Evolutionary conservation across 75 land plant genomes (phyloP), one percentile per base, ranked within the genome.

Genomic region (Ceratopteris richardii): DNA sequence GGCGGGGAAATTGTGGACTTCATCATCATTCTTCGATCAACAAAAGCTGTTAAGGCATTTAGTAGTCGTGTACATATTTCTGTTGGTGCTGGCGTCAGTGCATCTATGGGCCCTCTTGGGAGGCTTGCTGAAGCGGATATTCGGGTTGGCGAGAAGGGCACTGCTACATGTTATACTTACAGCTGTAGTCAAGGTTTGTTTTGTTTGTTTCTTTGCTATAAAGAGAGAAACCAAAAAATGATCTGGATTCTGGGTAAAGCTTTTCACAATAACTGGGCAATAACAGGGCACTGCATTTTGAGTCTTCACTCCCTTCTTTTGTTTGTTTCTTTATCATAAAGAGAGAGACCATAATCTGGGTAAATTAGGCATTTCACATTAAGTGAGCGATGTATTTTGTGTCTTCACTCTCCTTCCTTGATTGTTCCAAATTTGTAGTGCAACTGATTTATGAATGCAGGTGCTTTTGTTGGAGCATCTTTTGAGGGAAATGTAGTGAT

Each of bases 1-100:
- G 93, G 93, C 20, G 93, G 78, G 24, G 93, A 85, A 71, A 75
- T 88, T 16, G 85, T 71, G 55, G 93, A 88, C 60, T 88, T 82
- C 75, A 77, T 88, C 29, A 72, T 88, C 51, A 76, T 88, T 14
- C 83, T 88, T 16, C 89, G 72, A 52, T 77, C 72, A 61, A 61
- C 54, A 0, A 62, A 78, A 77, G 78, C 93, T 67, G 93, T 88
- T 56, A 88, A 82, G 62, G 81, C 93, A 47, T 88, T 88, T 44
- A 67, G 85, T 58, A 80, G 93, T 44, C 88, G 78, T 2, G 61
- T 82, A 72, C 93, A 88, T 71, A 79, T 85, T 43, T 85, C 93
- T 30, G 57, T 88, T 42, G 93, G 93, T 33, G 93, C 89, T 55
- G 93, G 93, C 20, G 63, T 86, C 25, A 85, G 93, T 77, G 85